phyloP scores from a whole-genome alignment of 371 early-diverging fungal species.

The Parasitella parasitica region DNA sequence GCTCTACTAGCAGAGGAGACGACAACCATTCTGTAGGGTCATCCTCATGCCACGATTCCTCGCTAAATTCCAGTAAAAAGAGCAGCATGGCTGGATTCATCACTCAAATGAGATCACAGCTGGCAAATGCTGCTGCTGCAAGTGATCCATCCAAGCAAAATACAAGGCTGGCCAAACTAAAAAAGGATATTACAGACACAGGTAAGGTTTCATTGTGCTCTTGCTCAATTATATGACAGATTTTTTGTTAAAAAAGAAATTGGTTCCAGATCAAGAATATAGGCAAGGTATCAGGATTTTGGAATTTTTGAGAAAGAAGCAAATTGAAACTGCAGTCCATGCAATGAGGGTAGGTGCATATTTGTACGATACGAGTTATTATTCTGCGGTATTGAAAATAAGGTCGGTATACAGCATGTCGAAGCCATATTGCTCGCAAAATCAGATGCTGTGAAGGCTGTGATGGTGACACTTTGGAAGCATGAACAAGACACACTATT shows the following conservation, averaged over 20 bases:
- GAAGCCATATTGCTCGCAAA: conserved; percentile 50
- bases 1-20: not conserved
- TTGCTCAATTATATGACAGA: not conserved
- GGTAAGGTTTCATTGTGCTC: conserved; percentile 37
- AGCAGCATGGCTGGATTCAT: conserved; percentile 50
- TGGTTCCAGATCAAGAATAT: conserved; percentile 53
- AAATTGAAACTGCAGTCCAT: conserved; percentile 37
- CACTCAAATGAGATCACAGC: conserved; percentile 42
- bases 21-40: conserved; percentile 10
- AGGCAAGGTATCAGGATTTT: conserved; percentile 54
- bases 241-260: not conserved
- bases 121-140: conserved; percentile 41
- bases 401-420: conserved; percentile 33
- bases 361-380: no score
- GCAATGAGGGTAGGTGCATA: conserved; percentile 55
- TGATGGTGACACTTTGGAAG: conserved; percentile 38
- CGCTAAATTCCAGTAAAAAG: conserved; percentile 20
- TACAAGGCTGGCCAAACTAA: conserved; percentile 43
- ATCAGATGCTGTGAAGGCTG: conserved; percentile 31
- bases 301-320: conserved; percentile 49
- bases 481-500: conserved; percentile 37
- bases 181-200: conserved; percentile 55
- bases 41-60: conserved; percentile 1
- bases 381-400: no score
- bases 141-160: conserved; percentile 40